Percentiles rank a stretch among this genome's conserved stretches.
These are phyloP conservation scores for Hyaloperonospora arabidopsidis DNA, from an alignment of 352 stramenopile species.

Conservation along the genomic window DNA sequence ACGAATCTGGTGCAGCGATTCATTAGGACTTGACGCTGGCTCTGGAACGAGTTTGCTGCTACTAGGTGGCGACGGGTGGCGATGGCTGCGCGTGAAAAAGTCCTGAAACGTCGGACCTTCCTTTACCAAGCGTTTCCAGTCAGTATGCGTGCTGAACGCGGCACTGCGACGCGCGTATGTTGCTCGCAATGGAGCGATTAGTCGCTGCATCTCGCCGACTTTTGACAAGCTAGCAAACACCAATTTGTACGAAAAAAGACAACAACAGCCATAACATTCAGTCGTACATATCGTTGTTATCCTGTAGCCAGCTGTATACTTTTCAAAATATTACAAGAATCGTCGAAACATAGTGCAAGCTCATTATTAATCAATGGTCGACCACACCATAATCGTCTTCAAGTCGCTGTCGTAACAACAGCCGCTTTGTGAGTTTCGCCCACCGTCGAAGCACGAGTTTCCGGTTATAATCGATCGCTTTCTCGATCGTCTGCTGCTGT, in stretches of 20 bases:
- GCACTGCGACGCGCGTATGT: conserved; percentile 4
- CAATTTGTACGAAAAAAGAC: too few relatives aligned
- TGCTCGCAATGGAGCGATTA: conserved; percentile 1
- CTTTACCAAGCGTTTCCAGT: conserved; percentile 31
- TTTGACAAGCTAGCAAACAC: too few relatives aligned
- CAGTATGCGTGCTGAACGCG: conserved; percentile 14
- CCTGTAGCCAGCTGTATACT: too few relatives aligned
- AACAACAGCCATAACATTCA: too few relatives aligned
- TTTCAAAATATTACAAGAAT: too few relatives aligned
- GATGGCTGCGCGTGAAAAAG: conserved; percentile 22
- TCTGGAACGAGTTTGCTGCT: conserved; percentile 4
- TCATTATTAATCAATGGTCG: conserved; percentile 5
- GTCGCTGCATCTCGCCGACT: conserved; percentile 8
- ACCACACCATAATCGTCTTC: conserved; percentile 69
- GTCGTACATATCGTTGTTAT: too few relatives aligned
- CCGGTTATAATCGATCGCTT: conserved; percentile 59
- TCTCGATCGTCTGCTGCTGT: conserved; percentile 63
- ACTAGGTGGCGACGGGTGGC: neutral
- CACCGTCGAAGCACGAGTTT: conserved; percentile 52
- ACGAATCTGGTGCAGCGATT: conserved; percentile 37
- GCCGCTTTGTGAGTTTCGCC: conserved; percentile 51
- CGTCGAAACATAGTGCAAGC: too few relatives aligned
- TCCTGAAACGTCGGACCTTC: conserved; percentile 31
- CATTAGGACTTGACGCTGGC: conserved; percentile 1
- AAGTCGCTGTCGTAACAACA: conserved; percentile 64